Evolutionary conservation across 768 basidiomycete genomes (phyloP).

Genomic region (Mrakia gelida): DNA sequence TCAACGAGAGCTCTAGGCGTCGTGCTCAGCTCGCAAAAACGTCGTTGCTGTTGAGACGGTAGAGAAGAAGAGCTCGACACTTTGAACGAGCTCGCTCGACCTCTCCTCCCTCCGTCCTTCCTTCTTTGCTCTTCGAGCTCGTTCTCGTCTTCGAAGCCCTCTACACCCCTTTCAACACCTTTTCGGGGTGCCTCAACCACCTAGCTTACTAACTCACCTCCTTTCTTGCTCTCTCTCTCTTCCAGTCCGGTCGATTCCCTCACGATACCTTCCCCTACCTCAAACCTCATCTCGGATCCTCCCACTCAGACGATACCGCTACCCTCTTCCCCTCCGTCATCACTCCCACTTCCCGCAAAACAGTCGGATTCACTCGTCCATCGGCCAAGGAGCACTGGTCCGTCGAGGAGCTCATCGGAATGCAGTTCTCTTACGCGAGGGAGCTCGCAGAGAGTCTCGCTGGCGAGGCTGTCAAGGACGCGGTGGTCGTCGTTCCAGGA

Average conservation of each 20-base stretch:
- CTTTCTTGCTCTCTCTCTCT: constrained; percentile 20
- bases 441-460: constrained; percentile 70
- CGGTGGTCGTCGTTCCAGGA: constrained; percentile 82
- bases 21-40: background rate
- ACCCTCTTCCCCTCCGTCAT: constrained; percentile 42
- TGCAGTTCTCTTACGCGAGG: constrained; percentile 88
- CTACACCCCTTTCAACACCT: background rate
- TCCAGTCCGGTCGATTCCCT: constrained; percentile 86
- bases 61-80: background rate
- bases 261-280: constrained; percentile 76
- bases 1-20: background rate
- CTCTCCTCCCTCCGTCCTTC: background rate
- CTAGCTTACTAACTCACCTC: background rate
- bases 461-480: constrained; percentile 73
- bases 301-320: constrained; percentile 26
- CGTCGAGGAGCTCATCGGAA: constrained; percentile 85
- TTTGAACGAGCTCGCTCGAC: constrained; percentile 10
- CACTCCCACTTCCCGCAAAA: constrained; percentile 49
- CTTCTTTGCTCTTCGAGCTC: background rate
- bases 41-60: no score
- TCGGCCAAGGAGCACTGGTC: constrained; percentile 56
- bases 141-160: background rate
- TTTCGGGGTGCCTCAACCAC: background rate
- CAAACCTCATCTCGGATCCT: constrained; percentile 69
- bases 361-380: constrained; percentile 51